Conservation (phyloP, 345 rosid species). For the Microthlaspi erraticum region DNA sequence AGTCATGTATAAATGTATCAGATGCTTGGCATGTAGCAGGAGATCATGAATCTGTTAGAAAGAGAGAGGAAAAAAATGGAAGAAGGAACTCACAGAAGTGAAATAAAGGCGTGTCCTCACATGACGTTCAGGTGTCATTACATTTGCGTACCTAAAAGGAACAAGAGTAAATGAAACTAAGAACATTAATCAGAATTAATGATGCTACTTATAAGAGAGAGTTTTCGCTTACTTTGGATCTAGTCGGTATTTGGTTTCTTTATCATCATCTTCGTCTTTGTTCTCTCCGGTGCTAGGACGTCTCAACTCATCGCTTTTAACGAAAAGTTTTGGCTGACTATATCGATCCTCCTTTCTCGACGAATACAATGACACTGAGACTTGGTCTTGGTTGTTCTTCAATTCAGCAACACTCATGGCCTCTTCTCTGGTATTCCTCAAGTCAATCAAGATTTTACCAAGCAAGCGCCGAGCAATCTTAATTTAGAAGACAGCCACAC, state of each 20-base stretch:
- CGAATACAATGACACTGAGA: constrained; percentile 48
- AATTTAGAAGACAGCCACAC: neutral
- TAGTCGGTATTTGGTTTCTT: constrained; percentile 91
- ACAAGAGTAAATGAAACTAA: constrained; percentile 3
- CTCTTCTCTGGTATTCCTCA: constrained; percentile 97
- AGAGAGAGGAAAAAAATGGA: neutral
- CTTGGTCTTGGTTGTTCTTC: constrained; percentile 73
- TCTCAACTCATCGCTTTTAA: constrained; percentile 67
- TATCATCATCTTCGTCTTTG: constrained; percentile 92
- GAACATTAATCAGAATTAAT: constrained; percentile 19
- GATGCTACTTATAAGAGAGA: neutral
- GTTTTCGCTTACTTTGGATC: constrained; percentile 75
- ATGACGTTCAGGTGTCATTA: constrained; percentile 97
- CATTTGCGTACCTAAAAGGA: constrained; percentile 88
- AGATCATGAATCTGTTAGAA: neutral
- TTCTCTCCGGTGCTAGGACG: constrained; percentile 75
- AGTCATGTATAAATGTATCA: constrained; percentile 4
- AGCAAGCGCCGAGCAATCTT: constrained; percentile 93
- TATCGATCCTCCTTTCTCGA: constrained; percentile 61
- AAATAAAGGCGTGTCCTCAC: constrained; percentile 98
- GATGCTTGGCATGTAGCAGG: constrained; percentile 1
- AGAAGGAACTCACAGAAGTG: constrained; percentile 79
- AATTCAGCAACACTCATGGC: constrained; percentile 89
- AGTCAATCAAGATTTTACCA: constrained; percentile 96
- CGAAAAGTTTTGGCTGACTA: constrained; percentile 55